Evolutionary conservation across 176 grass and related monocot genomes (phyloP), one percentile per base, ranked within the genome.

Genomic region (Cymbopogon citratus): DNA sequence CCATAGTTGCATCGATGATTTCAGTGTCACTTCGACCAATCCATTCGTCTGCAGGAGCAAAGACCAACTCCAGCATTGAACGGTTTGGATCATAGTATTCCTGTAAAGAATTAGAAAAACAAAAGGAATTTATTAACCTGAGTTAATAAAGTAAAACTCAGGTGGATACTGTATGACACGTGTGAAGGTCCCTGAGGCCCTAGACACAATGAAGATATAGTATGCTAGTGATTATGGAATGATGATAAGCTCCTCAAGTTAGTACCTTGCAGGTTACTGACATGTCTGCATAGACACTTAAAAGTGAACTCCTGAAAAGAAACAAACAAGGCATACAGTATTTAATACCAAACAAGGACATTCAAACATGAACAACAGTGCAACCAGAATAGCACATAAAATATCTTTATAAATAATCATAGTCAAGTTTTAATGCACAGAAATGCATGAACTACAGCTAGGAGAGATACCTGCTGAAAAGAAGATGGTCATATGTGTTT

Each of bases 201-300:
- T 15, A 74, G 15, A 75, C 38, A 21, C 11, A 83, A 66, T 35
- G 7, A 67, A 61, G 54, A 14, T 27, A 35, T 40, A 31, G 49
- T 48, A 76, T 61, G 74, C 34, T 59, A 77, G n/a, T 83, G 28
- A 71, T 18, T 69, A 25, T 26, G 25, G 65, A 81, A 65, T 54
- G 79, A 6, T 28, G 16, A 36, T 80, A 69, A 54, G n/a, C 21
- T 23, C 15, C 19, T 75, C 39, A 35, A 81, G 43, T 76, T 23
- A 64, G 76, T 94, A 99, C 96, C 96, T 99, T 99, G 89, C 96
- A 99, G 49, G 91, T 86, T 51, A 95, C 79, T 29, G 92, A 90
- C 96, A 99, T 99, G 87, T 99, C 96, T 80, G 96, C 96, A 79
- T 99, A 99, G 21, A 99, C 96, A 78, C 96, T 99, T 85, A 99